Evolutionary conservation across 257 asterid genomes (phyloP).

Genomic region (Solanum lignicaule): DNA sequence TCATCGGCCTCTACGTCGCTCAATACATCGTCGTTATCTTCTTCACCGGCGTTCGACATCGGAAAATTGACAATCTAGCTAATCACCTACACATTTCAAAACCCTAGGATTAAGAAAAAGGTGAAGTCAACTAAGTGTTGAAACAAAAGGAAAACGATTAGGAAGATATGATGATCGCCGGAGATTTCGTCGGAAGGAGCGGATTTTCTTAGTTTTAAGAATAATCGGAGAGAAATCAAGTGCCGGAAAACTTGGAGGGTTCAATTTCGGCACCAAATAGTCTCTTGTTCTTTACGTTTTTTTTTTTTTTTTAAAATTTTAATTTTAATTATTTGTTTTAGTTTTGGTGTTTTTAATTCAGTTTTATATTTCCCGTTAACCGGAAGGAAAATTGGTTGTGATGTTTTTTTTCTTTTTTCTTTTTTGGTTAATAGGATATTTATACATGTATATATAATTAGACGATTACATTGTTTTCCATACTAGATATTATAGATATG

Average conservation of each 20-base stretch:
- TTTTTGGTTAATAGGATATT: too few relatives aligned
- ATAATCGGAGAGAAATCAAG: background rate
- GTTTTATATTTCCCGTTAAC: too few relatives aligned
- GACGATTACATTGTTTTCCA: too few relatives aligned
- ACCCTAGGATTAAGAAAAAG: background rate
- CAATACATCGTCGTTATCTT: conserved; percentile 59
- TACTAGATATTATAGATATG: too few relatives aligned
- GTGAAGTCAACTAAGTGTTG: background rate
- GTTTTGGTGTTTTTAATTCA: background rate
- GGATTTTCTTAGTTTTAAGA: background rate
- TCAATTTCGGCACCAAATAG: background rate
- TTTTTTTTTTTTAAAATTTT: too few relatives aligned
- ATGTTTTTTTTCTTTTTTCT: too few relatives aligned
- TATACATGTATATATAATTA: too few relatives aligned
- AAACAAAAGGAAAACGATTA: background rate
- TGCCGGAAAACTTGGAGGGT: background rate
- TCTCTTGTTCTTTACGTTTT: background rate
- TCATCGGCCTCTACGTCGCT: conserved; percentile 96
- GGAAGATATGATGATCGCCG: background rate
- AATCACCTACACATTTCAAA: background rate
- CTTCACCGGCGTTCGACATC: conserved; percentile 54
- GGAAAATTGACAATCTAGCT: background rate
- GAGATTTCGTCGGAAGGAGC: background rate
- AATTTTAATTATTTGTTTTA: background rate
- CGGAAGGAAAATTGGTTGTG: too few relatives aligned